Evolutionary conservation across 176 grass and related monocot genomes (phyloP), one percentile per base, ranked within the genome.

Genomic region (Melocanna baccifera): DNA sequence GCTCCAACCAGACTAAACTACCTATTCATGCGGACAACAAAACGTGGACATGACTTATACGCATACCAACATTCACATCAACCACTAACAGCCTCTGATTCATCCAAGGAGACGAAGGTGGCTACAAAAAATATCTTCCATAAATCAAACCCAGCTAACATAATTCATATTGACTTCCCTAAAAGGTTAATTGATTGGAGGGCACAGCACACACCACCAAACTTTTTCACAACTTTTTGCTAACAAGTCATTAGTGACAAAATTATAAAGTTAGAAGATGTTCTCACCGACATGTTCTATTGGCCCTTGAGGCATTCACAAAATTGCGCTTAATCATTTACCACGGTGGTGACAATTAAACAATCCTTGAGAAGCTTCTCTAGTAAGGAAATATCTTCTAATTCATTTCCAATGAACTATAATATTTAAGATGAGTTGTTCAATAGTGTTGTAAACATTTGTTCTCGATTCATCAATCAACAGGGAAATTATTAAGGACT

Each of bases 51-150:
- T 63, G 70, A 83, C 61, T 61, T 28, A 34, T 62, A 13, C 63
- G 89, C 93, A 78, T 88, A 99, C 96, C 91, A 25, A 94, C 83
- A 86, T 99, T 99, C 67, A 99, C 96, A 89, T 96, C 96, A 73
- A 94, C 93, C 45, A 91, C 96, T 25, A 96, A 79, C 1, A 93
- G 96, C 61, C 88, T 95, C 73, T 88, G 88, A 67, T 28, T 77
- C 84, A 94, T 89, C 96, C 96, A 99, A 26, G 96, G 86, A 26
- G 96, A 91, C 41, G 91, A 91, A 29, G 96, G 83, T 57, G 73
- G 91, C 96, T 98, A 89, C 79, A 88, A n/a, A n/a, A n/a, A n/a
- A n/a, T n/a, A n/a, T n/a, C n/a, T n/a, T n/a, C n/a, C n/a, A n/a
- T n/a, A n/a, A n/a, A n/a, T n/a, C n/a, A n/a, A n/a, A n/a, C n/a